Conservation (phyloP, 2,329 filamentous ascomycete species). For the Penicillium hordei region DNA sequence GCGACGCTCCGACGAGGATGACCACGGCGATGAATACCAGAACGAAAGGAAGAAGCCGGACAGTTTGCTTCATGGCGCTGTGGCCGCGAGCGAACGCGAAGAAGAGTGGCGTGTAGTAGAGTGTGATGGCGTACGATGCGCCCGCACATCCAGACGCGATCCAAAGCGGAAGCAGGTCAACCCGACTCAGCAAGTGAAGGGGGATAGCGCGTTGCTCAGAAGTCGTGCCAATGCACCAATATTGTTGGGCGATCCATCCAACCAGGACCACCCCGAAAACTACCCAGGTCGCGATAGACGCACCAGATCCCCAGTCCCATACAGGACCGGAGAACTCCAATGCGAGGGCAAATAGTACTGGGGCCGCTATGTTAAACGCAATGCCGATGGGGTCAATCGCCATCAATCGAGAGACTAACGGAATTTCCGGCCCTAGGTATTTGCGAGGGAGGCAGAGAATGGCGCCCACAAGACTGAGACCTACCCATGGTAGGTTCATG, state of each 20-base stretch:
- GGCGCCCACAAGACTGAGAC: background rate
- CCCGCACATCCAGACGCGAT: background rate
- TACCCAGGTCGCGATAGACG: background rate
- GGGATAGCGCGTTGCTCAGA: background rate
- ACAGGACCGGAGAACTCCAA: background rate
- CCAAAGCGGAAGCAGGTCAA: background rate
- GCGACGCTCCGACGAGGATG: background rate
- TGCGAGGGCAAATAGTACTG: background rate
- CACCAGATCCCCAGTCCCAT: background rate
- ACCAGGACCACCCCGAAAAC: background rate
- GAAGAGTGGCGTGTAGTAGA: background rate
- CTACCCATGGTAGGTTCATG: background rate
- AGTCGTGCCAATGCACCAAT: background rate
- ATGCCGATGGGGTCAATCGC: background rate
- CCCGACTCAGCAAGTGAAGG: background rate
- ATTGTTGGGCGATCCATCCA: background rate
- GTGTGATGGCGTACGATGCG: background rate
- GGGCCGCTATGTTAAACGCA: background rate
- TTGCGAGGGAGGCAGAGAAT: background rate
- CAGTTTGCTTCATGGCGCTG: background rate
- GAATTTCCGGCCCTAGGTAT: background rate
- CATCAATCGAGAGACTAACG: background rate
- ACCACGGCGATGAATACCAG: background rate
- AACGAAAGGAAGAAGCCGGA: background rate
- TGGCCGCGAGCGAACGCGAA: background rate